A percentile compares a stretch with the other conserved stretches of the same genome.
These are phyloP conservation scores for Clavariopsis aquatica DNA, from an alignment of 495 filamentous ascomycete genomes.

Conservation along the genomic window DNA sequence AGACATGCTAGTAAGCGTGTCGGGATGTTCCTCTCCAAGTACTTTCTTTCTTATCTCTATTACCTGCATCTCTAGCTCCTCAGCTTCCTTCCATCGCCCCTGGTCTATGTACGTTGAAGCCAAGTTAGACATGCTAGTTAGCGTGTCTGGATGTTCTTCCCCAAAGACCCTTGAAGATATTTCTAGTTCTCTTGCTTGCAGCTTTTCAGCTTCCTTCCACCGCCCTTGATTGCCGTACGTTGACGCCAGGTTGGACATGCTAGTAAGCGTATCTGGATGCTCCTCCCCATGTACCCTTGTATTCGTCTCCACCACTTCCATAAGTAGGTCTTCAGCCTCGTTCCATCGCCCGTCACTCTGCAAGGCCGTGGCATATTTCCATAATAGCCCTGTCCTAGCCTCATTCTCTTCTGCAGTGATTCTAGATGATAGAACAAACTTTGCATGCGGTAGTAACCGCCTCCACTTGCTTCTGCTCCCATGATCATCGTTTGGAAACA, in stretches of 20 bases:
- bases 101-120: constrained; percentile 14
- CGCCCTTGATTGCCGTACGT: constrained; percentile 15
- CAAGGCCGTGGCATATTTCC: constrained; percentile 9
- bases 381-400: constrained; percentile 6
- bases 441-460: constrained; percentile 40
- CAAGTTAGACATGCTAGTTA: constrained; percentile 19
- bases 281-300: constrained; percentile 28
- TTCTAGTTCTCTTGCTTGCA: constrained; percentile 8
- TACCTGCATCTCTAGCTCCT: constrained; percentile 7
- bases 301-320: constrained; percentile 20
- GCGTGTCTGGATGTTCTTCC: constrained; percentile 29
- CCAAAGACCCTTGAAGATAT: constrained; percentile 19
- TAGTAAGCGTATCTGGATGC: constrained; percentile 20
- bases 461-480: constrained; percentile 40
- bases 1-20: constrained; percentile 24
- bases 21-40: constrained; percentile 29
- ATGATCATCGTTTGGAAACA: constrained; percentile 38
- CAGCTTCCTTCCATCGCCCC: constrained; percentile 35
- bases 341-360: constrained; percentile 11
- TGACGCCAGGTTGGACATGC: constrained; percentile 18
- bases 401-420: not conserved
- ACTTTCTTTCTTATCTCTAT: constrained; percentile 10
- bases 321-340: constrained; percentile 14
- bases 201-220: constrained; percentile 22
- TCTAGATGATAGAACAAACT: constrained; percentile 10